Evolutionary conservation across 768 basidiomycete genomes (phyloP).

Genomic region (Pleurotus tuber-regium): DNA sequence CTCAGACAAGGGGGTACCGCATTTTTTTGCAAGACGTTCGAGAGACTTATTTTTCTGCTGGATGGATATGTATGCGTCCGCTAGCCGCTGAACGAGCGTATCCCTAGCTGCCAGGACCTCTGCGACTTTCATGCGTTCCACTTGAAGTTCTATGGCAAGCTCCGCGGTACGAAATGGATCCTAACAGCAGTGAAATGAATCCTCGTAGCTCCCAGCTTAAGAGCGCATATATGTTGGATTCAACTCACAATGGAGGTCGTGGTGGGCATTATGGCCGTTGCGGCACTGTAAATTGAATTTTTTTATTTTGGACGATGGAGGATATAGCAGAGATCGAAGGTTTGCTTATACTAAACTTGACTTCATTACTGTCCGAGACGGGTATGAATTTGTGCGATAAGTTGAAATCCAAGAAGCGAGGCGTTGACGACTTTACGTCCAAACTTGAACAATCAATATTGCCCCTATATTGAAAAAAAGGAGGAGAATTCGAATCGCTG

Average conservation of each 20-base stretch:
- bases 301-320: neutral
- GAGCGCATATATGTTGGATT: no score
- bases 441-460: neutral
- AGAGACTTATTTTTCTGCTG: constrained; percentile 57
- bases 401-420: neutral
- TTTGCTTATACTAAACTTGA: neutral
- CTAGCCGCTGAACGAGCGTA: constrained; percentile 53
- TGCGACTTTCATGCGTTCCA: constrained; percentile 47
- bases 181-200: no score
- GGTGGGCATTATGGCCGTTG: no score
- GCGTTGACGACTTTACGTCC: neutral
- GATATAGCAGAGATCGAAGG: neutral
- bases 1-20: neutral
- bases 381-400: no score
- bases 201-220: no score
- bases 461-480: neutral
- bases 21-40: constrained; percentile 37
- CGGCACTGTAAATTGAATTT: no score
- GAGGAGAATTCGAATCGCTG: neutral
- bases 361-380: neutral
- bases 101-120: constrained; percentile 68
- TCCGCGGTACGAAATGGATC: constrained; percentile 48
- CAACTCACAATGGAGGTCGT: no score
- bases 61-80: constrained; percentile 57
- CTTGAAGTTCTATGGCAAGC: constrained; percentile 52